Base-by-base conservation (phyloP, 225 moss, liverwort and hornwort species). In the Polytrichum commune region DNA sequence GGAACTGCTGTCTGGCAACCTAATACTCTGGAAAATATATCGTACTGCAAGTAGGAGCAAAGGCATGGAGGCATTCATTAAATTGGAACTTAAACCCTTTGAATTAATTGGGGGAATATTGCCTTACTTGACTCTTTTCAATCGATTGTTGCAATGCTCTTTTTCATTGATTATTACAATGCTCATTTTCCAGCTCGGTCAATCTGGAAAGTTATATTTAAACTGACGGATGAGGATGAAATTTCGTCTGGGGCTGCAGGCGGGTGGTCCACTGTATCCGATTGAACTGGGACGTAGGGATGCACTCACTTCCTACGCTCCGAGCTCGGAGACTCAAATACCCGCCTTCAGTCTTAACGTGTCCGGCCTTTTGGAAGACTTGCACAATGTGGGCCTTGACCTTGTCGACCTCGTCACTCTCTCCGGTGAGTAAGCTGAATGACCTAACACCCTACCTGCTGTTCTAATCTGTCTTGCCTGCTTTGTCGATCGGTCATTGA, bases 211-310 rank as follows among this genome's bases (percentile, higher is more conserved):
- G 7, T 7, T 32, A n/a, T 6, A 23, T 5, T 29, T 29, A 3
- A 19, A 24, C 63, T 63, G 27, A 63, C 18, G 2, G 28, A 13
- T 5, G 10, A 24, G 13, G 33, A 9, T 33, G 2, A 6, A 5
- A 24, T 19, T 33, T 27, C 68, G 13, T 55, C 26, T 9, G 2
- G 25, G 26, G 1, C 13, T 25, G 67, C 73, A 82, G 78, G 26
- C 78, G 5, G 82, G 82, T 65, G 78, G 82, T 65, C 82, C 82
- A 22, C 63, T 78, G 0, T 82, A 74, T 62, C 27, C 69, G 4
- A 74, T 82, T 1, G 82, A 82, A 27, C 63, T 71, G 65, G 82
- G 82, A 29, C 73, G 82, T 19, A 68, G 71, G 60, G 82, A 82
- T 35, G 67, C 70, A 53, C 55, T 74, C 1, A 74, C 74, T 16